These are phyloP conservation scores for Endocladia muricata DNA, from an alignment of 31 red algal species.

Conservation along the genomic window DNA sequence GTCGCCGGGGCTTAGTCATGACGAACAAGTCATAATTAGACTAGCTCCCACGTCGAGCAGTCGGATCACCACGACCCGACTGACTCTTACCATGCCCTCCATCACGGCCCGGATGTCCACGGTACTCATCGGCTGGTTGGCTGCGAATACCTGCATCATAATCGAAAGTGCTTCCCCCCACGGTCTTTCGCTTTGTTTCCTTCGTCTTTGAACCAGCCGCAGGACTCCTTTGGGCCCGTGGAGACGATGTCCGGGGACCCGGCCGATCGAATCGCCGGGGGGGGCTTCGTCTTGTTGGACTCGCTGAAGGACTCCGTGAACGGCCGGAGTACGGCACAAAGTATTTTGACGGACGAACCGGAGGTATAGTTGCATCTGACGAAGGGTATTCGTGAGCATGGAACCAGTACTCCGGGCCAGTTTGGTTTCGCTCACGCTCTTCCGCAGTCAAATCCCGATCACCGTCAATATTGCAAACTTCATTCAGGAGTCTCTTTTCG, in stretches of 20 bases:
- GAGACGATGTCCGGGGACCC: neutral
- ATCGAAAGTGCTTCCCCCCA: too few species aligned
- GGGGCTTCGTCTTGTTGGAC: neutral
- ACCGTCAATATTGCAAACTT: conserved; percentile 78
- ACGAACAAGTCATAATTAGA: too few species aligned
- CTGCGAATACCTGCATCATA: too few species aligned
- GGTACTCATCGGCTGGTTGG: too few species aligned
- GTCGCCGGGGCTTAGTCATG: too few species aligned
- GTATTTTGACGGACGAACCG: conserved; percentile 70
- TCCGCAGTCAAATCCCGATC: conserved; percentile 57
- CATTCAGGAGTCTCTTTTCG: conserved; percentile 73
- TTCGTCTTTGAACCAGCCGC: too few species aligned
- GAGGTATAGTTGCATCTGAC: conserved; percentile 14
- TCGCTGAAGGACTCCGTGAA: conserved; percentile 1
- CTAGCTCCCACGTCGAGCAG: too few species aligned
- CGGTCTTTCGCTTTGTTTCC: too few species aligned
- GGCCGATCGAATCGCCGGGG: neutral
- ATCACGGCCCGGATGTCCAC: too few species aligned
- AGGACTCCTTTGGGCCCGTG: too few species aligned
- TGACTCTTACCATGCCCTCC: too few species aligned
- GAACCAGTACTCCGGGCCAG: conserved; percentile 71
- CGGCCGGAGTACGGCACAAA: conserved; percentile 20
- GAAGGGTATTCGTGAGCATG: conserved; percentile 46
- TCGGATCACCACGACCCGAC: too few species aligned
- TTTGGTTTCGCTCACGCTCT: conserved; percentile 68